phyloP scores from a whole-genome alignment of 768 basidiomycete genomes.

The Chiua virens region DNA sequence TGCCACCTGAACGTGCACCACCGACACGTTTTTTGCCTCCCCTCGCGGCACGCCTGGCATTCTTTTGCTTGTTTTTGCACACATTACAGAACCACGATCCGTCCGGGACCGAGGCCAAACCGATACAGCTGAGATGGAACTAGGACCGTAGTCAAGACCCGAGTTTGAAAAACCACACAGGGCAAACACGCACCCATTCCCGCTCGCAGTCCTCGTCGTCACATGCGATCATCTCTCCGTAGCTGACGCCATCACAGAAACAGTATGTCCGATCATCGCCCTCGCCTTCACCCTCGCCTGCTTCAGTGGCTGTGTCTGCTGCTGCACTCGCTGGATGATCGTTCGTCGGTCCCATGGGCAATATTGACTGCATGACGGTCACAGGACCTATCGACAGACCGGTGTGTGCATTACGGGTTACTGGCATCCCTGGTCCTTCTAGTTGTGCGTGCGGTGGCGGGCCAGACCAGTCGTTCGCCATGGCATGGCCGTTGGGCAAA shows the following conservation, averaged over 20 bases:
- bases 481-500: conserved; percentile 33
- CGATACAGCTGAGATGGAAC: conserved; percentile 82
- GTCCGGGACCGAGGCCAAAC: conserved; percentile 61
- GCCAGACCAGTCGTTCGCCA: conserved; percentile 48
- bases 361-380: conserved; percentile 21
- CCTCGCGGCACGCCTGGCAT: conserved; percentile 47
- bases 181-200: conserved; percentile 76
- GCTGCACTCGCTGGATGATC: conserved; percentile 37
- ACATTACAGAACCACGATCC: conserved; percentile 77
- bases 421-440: conserved; percentile 80
- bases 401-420: conserved; percentile 43
- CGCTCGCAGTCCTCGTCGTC: conserved; percentile 76
- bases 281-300: conserved; percentile 52
- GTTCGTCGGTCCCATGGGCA: conserved; percentile 27
- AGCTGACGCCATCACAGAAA: conserved; percentile 80
- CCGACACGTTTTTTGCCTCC: conserved; percentile 54
- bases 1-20: conserved; percentile 31
- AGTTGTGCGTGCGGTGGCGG: conserved; percentile 53
- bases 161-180: conserved; percentile 2
- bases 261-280: conserved; percentile 73
- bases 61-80: conserved; percentile 57
- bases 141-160: conserved; percentile 31
- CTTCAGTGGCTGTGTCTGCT: conserved; percentile 44
- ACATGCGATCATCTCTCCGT: conserved; percentile 95
- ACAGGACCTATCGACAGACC: conserved; percentile 25